Evolutionary conservation across 768 basidiomycete species (phyloP), one percentile per base, ranked within the genome.

Genomic region (Leccinum pellstonianum): DNA sequence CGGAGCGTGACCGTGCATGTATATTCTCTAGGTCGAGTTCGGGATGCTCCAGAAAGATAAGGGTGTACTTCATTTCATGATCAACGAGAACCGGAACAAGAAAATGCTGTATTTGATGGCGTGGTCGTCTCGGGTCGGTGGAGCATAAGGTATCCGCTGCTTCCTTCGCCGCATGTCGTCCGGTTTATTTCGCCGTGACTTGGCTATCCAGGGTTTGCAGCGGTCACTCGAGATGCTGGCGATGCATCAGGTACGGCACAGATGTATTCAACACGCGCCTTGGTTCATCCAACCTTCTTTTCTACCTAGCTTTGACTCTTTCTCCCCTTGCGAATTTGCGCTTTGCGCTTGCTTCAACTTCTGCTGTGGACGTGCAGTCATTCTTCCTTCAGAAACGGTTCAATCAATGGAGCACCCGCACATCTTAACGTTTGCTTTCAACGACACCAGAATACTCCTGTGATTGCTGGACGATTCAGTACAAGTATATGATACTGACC

Each of bases 251-350:
- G 83, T 83, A 57, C 50, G 78, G 62, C 35, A 8, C 55, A 10
- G 11, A 51, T 54, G 38, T 46, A 25, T 52, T 47, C 52, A 55
- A 54, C 48, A 41, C 29, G 38, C 7, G 57, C 29, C 7, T 51
- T 38, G 4, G 57, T 4, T 4, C 2, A 54, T 29, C 4, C 4
- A 33, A 51, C 19, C 12, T 21, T 38, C 29, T 31, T 31, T 31
- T 31, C 29, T 31, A 31, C 29, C 5, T 60, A 91, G 90, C 75
- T 21, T 73, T 92, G 54, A 75, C 85, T 25, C 72, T 85, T 17
- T 87, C 89, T 0, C 79, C 86, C 17, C 78, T 91, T 11, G 72
- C 77, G 23, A 82, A 87, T 41, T 73, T 93, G n/a, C 84, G 84
- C 1, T 70, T 79, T 15, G 79, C 83, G 0, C 80, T 86, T 63